Conservation (phyloP, 768 basidiomycete genomes). For the Brasilioporus rufonigricans region DNA sequence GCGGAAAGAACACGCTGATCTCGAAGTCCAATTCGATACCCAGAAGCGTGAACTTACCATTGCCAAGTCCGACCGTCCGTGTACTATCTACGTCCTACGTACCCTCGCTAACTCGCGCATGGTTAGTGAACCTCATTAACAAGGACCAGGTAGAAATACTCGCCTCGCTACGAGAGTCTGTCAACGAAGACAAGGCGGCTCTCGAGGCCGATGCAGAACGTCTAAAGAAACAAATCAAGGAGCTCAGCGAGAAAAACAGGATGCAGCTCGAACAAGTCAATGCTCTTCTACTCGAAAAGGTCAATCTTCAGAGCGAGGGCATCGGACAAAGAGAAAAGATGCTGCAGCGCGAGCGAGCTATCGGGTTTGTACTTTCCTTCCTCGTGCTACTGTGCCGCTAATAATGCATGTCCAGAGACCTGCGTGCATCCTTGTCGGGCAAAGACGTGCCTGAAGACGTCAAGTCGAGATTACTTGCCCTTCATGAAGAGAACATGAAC, state of each 20-base stretch:
- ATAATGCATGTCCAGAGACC: constrained; percentile 49
- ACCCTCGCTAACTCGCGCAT: constrained; percentile 5
- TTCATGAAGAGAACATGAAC: constrained; percentile 76
- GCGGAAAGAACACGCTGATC: constrained; percentile 63
- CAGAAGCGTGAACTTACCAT: constrained; percentile 69
- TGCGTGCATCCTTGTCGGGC: constrained; percentile 73
- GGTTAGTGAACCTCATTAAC: constrained; percentile 81
- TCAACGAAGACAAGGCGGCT: constrained; percentile 80
- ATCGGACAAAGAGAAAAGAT: constrained; percentile 85
- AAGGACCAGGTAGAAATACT: constrained; percentile 94
- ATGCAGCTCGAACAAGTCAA: constrained; percentile 92
- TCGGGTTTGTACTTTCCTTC: constrained; percentile 52
- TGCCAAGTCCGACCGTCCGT: constrained; percentile 82
- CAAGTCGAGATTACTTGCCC: constrained; percentile 64
- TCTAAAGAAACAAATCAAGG: constrained; percentile 65
- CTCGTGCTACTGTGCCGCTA: background rate
- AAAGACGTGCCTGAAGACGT: constrained; percentile 82
- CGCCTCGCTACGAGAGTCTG: constrained; percentile 78
- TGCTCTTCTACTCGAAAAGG: constrained; percentile 84
- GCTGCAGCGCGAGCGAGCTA: constrained; percentile 82
- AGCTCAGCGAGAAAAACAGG: constrained; percentile 76
- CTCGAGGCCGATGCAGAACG: constrained; percentile 67
- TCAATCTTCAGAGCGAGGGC: constrained; percentile 85
- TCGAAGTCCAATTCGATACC: constrained; percentile 67
- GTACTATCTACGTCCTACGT: background rate